Evolutionary conservation across 2,329 filamentous ascomycete genomes (phyloP).

Genomic region (Diaporthe humulicola): DNA sequence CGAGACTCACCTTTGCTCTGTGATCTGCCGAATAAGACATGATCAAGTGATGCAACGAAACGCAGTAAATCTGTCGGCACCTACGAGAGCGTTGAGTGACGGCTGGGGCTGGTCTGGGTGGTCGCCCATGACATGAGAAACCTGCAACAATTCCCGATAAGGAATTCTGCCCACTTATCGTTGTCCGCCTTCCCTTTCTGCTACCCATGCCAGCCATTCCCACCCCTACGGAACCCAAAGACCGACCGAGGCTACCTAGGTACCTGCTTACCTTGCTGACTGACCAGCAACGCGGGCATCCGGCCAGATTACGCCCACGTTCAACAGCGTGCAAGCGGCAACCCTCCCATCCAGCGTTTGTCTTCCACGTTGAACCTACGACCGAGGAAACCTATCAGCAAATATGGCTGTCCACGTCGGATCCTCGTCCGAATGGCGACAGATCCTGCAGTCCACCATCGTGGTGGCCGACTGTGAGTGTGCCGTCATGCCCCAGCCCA

Average conservation of each 20-base stretch:
- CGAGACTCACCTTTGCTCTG: slow-evolving; percentile 40
- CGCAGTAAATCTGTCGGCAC: background rate
- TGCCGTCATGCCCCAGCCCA: slow-evolving; percentile 23
- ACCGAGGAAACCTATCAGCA: slow-evolving; percentile 32
- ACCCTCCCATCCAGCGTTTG: background rate
- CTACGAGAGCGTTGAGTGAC: background rate
- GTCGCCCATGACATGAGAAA: slow-evolving; percentile 27
- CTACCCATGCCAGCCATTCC: too few species aligned
- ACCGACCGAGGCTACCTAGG: background rate
- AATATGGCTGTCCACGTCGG: slow-evolving; percentile 69
- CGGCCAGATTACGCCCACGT: slow-evolving; percentile 34
- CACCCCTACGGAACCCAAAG: background rate
- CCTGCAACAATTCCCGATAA: slow-evolving; percentile 30
- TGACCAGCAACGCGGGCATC: slow-evolving; percentile 22
- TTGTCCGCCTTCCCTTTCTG: slow-evolving; percentile 9
- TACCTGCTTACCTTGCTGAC: background rate
- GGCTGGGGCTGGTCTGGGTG: background rate
- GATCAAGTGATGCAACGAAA: slow-evolving; percentile 9
- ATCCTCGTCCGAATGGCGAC: slow-evolving; percentile 79
- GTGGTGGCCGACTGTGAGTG: slow-evolving; percentile 89
- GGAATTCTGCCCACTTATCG: slow-evolving; percentile 24
- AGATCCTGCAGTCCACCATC: slow-evolving; percentile 77
- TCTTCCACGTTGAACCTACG: background rate
- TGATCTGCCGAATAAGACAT: slow-evolving; percentile 31
- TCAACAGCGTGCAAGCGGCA: background rate